These are phyloP conservation scores for Lindgomyces ingoldianus DNA, from an alignment of 495 filamentous ascomycete genomes.

Conservation along the genomic window DNA sequence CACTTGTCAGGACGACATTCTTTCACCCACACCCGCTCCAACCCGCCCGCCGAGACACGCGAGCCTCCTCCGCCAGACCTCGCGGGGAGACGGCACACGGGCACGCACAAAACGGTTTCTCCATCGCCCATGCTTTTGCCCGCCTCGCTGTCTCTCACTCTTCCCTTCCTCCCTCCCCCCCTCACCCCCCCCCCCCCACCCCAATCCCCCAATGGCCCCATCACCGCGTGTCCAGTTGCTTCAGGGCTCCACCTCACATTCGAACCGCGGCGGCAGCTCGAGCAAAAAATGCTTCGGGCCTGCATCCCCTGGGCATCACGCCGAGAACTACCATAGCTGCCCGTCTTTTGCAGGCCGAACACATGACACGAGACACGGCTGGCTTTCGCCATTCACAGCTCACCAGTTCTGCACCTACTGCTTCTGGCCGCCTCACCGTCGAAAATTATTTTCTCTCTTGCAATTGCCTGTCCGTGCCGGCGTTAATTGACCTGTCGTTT, in stretches of 20 bases:
- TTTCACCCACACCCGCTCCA: constrained; percentile 4
- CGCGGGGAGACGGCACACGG: background rate
- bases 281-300: background rate
- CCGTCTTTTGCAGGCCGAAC: background rate
- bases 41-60: constrained; percentile 6
- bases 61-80: constrained; percentile 5
- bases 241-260: background rate
- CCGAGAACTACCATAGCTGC: background rate
- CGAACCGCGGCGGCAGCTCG: background rate
- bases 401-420: too few relatives aligned
- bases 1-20: constrained; percentile 26
- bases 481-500: background rate
- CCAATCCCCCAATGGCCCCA: background rate
- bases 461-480: background rate
- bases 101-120: background rate
- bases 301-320: too few relatives aligned
- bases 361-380: background rate
- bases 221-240: background rate
- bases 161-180: background rate
- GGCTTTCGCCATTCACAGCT: background rate
- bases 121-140: background rate
- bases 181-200: too few relatives aligned
- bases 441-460: background rate
- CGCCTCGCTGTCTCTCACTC: background rate
- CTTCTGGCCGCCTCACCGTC: too few relatives aligned